Percentiles rank a stretch among this genome's conserved stretches.
These are phyloP conservation scores for Penicillium herquei DNA, from an alignment of 495 filamentous ascomycete genomes.

Conservation along the genomic window DNA sequence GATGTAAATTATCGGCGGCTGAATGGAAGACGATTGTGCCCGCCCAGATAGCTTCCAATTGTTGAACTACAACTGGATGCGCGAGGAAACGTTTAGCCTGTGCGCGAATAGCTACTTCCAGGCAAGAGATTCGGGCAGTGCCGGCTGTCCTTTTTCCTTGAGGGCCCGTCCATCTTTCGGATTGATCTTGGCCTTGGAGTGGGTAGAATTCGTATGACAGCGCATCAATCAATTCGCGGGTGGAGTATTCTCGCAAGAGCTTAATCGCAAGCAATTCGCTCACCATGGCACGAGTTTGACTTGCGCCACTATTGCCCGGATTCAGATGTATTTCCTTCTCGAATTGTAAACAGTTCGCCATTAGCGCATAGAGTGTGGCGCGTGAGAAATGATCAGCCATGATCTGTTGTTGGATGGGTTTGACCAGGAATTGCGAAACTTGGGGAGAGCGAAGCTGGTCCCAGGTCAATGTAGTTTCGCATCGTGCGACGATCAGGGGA, in stretches of 20 bases:
- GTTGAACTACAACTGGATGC: constrained; percentile 85
- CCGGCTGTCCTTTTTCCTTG: constrained; percentile 41
- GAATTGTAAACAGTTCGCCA: constrained; percentile 94
- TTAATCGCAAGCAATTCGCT: constrained; percentile 92
- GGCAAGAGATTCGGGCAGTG: constrained; percentile 76
- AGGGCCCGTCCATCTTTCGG: constrained; percentile 32
- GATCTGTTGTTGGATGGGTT: constrained; percentile 85
- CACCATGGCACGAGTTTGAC: constrained; percentile 77
- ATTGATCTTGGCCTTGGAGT: constrained; percentile 69
- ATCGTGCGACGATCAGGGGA: constrained; percentile 72
- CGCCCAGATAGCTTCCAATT: constrained; percentile 93
- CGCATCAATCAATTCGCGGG: constrained; percentile 84
- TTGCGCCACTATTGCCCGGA: constrained; percentile 78
- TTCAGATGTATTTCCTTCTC: constrained; percentile 77
- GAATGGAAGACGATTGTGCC: constrained; percentile 92
- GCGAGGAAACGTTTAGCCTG: constrained; percentile 86
- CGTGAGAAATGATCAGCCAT: constrained; percentile 75
- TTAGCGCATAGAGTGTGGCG: constrained; percentile 81
- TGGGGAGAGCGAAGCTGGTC: constrained; percentile 93
- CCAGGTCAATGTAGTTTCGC: constrained; percentile 92
- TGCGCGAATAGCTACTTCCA: constrained; percentile 88
- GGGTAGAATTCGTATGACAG: constrained; percentile 93
- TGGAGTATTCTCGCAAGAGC: constrained; percentile 82
- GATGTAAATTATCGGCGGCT: constrained; percentile 76
- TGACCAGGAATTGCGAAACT: constrained; percentile 91